phyloP scores from a whole-genome alignment of 2,329 filamentous ascomycete genomes.

The Neodidymelliopsis sp. region DNA sequence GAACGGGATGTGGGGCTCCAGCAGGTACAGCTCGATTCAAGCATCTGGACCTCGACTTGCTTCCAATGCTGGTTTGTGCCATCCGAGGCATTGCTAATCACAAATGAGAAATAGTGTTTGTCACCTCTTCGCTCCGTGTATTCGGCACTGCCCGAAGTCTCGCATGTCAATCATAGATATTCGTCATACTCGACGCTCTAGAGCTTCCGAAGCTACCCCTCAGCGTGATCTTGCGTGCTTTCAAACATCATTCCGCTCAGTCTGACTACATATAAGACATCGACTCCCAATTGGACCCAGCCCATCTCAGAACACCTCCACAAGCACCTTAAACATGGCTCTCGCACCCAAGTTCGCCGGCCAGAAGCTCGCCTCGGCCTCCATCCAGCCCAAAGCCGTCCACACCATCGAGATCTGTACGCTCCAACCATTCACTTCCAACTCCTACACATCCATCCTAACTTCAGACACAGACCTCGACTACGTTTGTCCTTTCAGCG shows the following conservation, averaged over 20 bases:
- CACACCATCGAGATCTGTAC: slow-evolving; percentile 64
- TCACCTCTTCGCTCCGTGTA: no score
- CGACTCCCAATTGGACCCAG: no score
- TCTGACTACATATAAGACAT: background rate
- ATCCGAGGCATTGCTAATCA: no score
- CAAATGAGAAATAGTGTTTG: no score
- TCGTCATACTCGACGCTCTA: slow-evolving; percentile 31
- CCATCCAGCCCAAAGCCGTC: slow-evolving; percentile 53
- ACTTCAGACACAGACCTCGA: slow-evolving; percentile 69
- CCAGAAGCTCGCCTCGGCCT: slow-evolving; percentile 66
- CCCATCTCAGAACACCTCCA: background rate
- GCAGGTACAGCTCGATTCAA: background rate
- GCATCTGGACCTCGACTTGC: no score
- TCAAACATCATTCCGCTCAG: background rate
- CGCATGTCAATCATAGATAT: background rate
- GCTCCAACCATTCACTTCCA: slow-evolving; percentile 10
- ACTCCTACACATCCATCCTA: background rate
- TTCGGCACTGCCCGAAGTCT: no score
- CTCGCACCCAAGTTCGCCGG: slow-evolving; percentile 79
- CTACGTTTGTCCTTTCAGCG: slow-evolving; percentile 85
- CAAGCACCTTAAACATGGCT: slow-evolving; percentile 63
- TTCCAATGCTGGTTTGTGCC: no score
- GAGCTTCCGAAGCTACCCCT: slow-evolving; percentile 26
- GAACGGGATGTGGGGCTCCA: slow-evolving; percentile 8
- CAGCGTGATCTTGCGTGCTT: slow-evolving; percentile 29